These are phyloP conservation scores for Populus hybrid DNA, from an alignment of 441 rosid genomes.

Conservation along the genomic window DNA sequence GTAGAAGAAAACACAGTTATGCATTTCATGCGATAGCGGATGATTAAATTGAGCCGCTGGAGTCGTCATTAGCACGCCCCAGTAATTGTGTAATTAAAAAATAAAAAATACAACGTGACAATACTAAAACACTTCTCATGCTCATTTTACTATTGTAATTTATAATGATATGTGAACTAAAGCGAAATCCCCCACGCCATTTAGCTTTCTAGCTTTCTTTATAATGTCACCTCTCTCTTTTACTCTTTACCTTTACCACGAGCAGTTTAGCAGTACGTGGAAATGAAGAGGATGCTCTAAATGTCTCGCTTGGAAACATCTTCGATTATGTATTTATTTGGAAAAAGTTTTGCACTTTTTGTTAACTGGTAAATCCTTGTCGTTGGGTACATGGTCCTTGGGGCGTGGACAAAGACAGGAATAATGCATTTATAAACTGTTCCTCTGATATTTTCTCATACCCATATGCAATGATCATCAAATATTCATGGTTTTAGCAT, in stretches of 20 bases:
- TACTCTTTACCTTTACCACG: neutral
- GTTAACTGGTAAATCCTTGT: neutral
- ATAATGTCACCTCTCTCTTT: too few relatives aligned
- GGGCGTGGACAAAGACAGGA: neutral
- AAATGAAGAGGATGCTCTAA: neutral
- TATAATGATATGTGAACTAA: too few relatives aligned
- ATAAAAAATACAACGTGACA: too few relatives aligned
- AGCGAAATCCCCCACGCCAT: too few relatives aligned
- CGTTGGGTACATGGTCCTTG: neutral
- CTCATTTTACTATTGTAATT: too few relatives aligned
- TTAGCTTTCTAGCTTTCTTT: too few relatives aligned
- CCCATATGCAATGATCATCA: neutral
- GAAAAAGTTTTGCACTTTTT: neutral
- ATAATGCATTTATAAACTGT: neutral
- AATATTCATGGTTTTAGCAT: neutral
- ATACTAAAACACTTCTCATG: too few relatives aligned
- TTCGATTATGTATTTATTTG: neutral
- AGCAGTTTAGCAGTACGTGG: neutral
- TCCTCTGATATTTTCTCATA: neutral
- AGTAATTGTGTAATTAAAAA: too few relatives aligned
- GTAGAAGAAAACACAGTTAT: accelerated
- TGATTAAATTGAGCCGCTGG: accelerated
- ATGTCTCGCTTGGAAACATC: neutral
- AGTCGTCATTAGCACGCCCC: accelerated
- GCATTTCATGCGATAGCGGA: accelerated